Conservation (phyloP, 2,329 filamentous ascomycete species). For the Colletotrichum sp. region DNA sequence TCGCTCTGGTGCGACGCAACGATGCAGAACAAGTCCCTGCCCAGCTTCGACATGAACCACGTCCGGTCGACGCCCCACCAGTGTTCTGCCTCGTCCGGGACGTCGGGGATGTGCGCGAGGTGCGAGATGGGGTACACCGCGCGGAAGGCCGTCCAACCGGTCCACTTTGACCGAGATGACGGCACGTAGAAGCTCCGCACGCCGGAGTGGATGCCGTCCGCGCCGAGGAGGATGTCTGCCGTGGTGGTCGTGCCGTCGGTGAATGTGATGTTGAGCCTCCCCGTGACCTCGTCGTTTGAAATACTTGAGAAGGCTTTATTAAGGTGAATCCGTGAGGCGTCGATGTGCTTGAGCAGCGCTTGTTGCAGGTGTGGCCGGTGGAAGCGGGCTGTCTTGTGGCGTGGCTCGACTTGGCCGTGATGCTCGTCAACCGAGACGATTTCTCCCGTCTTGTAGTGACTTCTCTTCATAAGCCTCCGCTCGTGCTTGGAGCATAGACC, state of each 20-base stretch:
- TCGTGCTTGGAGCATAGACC: rapidly evolving
- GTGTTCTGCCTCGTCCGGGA: constrained; percentile 47
- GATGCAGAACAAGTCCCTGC: constrained; percentile 44
- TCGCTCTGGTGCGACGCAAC: constrained; percentile 45
- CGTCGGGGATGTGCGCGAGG: constrained; percentile 39
- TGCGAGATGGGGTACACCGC: constrained; percentile 46
- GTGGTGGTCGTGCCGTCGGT: constrained; percentile 46
- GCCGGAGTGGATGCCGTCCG: constrained; percentile 57
- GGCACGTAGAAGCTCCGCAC: constrained; percentile 49
- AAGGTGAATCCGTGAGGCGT: constrained; percentile 43
- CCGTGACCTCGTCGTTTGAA: constrained; percentile 26
- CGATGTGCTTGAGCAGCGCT: constrained; percentile 49
- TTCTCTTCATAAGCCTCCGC: neutral
- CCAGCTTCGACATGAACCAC: constrained; percentile 47
- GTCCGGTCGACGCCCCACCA: constrained; percentile 46
- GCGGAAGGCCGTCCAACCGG: constrained; percentile 47
- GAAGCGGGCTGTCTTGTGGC: constrained; percentile 48
- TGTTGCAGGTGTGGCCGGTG: constrained; percentile 54
- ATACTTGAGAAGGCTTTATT: constrained; percentile 44
- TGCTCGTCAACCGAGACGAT: constrained; percentile 47
- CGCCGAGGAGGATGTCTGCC: constrained; percentile 54
- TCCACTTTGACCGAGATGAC: constrained; percentile 41
- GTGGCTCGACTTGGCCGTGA: constrained; percentile 36
- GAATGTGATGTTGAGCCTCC: constrained; percentile 44
- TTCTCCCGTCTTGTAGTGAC: constrained; percentile 47